A percentile compares a stretch with the other conserved stretches of the same genome.
phyloP scores from a whole-genome alignment of 441 rosid species.

The Geranium incanum region DNA sequence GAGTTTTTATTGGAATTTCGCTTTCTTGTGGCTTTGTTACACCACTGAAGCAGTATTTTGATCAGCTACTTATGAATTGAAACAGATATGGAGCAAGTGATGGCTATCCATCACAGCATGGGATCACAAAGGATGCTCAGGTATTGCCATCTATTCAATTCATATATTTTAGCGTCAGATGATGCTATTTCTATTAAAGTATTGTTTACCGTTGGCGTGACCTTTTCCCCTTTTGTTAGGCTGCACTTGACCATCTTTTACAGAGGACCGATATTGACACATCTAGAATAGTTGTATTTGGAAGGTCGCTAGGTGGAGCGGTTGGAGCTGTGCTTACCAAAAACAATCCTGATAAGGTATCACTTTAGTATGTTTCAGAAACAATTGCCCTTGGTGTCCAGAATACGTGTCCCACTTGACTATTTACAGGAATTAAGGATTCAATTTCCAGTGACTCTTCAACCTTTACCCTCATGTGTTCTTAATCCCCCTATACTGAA shows the following conservation, averaged over 20 bases:
- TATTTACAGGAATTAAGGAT: too few species aligned
- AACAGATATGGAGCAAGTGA: slow-evolving; percentile 88
- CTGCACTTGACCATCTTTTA: slow-evolving; percentile 86
- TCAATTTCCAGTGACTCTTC: too few species aligned
- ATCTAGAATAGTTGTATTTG: slow-evolving; percentile 78
- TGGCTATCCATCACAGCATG: slow-evolving; percentile 89
- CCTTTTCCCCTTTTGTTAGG: slow-evolving; percentile 39
- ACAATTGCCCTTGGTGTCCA: neutral
- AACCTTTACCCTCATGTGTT: too few species aligned
- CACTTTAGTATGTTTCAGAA: neutral
- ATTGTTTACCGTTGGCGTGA: slow-evolving; percentile 14
- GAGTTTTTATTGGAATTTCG: slow-evolving; percentile 13
- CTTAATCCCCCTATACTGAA: too few species aligned
- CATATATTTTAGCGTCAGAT: slow-evolving; percentile 9
- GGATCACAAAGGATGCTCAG: slow-evolving; percentile 87
- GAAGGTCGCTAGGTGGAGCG: slow-evolving; percentile 98
- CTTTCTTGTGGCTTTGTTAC: neutral
- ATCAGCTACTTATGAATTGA: slow-evolving; percentile 24
- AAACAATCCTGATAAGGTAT: slow-evolving; percentile 88
- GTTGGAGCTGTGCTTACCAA: slow-evolving; percentile 79
- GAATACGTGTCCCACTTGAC: too few species aligned
- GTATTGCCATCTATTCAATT: slow-evolving; percentile 32
- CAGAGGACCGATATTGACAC: slow-evolving; percentile 88
- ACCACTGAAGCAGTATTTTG: neutral
- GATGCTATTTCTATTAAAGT: slow-evolving; percentile 12